phyloP scores from a whole-genome alignment of 129 eudicot species.

The Artemisia argyi region DNA sequence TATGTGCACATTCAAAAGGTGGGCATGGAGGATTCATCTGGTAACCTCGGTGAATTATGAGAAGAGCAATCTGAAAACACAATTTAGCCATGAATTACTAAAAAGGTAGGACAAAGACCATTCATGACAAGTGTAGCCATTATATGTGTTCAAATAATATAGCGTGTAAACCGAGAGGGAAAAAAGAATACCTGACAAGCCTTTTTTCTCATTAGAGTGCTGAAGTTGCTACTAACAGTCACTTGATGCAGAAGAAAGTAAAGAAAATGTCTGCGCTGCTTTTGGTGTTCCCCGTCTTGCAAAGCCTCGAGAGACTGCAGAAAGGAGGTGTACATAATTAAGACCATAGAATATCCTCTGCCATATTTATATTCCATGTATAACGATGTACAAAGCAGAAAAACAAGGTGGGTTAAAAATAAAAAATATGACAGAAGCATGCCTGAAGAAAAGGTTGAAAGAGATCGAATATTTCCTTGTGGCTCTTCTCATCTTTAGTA shows the following conservation, averaged over 20 bases:
- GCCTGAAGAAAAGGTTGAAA: constrained; percentile 87
- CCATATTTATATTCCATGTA: constrained; percentile 1
- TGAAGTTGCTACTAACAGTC: constrained; percentile 92
- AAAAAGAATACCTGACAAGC: constrained; percentile 82
- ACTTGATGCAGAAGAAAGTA: constrained; percentile 98
- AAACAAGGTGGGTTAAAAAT: constrained; percentile 14
- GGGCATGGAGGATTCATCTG: constrained; percentile 91
- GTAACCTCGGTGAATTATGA: constrained; percentile 88
- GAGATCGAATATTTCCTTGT: constrained; percentile 96
- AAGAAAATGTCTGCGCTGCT: constrained; percentile 76
- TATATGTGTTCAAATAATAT: constrained; percentile 2
- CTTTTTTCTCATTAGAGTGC: constrained; percentile 83
- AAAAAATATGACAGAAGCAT: constrained; percentile 30
- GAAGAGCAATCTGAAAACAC: constrained; percentile 81
- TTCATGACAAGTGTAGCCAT: constrained; percentile 14
- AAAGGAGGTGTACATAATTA: constrained; percentile 19
- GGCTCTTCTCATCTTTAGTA: constrained; percentile 91
- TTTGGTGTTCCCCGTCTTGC: constrained; percentile 95
- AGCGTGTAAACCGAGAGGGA: not conserved
- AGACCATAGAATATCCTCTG: constrained; percentile 2
- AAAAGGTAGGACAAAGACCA: constrained; percentile 18
- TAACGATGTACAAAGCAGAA: constrained; percentile 5
- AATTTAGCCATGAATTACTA: constrained; percentile 27
- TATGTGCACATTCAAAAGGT: constrained; percentile 95
- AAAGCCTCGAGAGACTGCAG: constrained; percentile 93